phyloP scores from a whole-genome alignment of 176 grass and related monocot genomes.

The Bonia amplexicaulis region DNA sequence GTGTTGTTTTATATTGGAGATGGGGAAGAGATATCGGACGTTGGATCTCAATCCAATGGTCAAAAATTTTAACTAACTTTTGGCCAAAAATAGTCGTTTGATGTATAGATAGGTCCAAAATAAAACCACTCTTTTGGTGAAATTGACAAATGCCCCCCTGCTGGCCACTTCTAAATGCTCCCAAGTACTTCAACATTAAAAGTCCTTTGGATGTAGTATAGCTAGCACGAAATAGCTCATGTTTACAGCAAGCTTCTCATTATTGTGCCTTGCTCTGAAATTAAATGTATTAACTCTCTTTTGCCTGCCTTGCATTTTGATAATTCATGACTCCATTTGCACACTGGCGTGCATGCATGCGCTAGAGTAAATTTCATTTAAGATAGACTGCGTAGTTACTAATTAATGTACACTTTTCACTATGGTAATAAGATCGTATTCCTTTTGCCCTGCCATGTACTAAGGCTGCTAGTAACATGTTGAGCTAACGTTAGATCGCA shows the following conservation, averaged over 20 bases:
- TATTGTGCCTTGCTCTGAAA: background rate
- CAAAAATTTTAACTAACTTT: no score
- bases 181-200: background rate
- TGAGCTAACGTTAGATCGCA: background rate
- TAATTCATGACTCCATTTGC: slow-evolving; percentile 16
- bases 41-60: no score
- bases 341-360: background rate
- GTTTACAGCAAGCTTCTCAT: slow-evolving; percentile 17
- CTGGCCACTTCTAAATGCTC: background rate
- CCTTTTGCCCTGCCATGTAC: slow-evolving; percentile 6
- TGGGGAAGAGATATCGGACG: no score
- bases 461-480: background rate
- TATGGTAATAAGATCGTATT: background rate
- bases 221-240: slow-evolving; percentile 3
- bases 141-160: background rate
- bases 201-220: background rate
- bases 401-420: background rate
- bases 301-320: background rate
- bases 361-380: slow-evolving; percentile 27
- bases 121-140: no score
- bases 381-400: background rate
- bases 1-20: no score
- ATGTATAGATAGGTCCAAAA: no score
- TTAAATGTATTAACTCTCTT: slow-evolving; percentile 25
- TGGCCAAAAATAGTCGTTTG: no score